Percentiles rank a stretch among this genome's conserved stretches.
phyloP scores from a whole-genome alignment of 768 basidiomycete genomes.

The Kwoniella sp. region DNA sequence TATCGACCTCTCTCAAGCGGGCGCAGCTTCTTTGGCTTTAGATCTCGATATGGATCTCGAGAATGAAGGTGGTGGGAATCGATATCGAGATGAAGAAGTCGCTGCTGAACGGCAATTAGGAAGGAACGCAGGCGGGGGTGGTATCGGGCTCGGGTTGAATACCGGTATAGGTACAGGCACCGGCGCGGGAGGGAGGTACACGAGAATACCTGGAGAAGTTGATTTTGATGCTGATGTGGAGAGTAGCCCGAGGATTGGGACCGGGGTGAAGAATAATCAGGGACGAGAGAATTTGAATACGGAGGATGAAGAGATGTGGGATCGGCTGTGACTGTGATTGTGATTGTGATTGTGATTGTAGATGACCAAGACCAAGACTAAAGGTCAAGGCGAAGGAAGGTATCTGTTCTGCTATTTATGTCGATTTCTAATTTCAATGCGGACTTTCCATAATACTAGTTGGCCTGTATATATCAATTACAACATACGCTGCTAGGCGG shows the following conservation, averaged over 20 bases:
- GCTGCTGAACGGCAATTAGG: constrained; percentile 47
- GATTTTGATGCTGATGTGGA: constrained; percentile 19
- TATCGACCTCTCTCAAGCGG: constrained; percentile 58
- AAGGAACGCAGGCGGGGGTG: constrained; percentile 1
- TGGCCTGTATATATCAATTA: too few species aligned
- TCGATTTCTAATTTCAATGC: too few species aligned
- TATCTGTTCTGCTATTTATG: too few species aligned
- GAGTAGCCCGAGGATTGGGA: constrained; percentile 18
- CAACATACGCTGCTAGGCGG: too few species aligned
- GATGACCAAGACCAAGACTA: too few species aligned
- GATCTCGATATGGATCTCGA: constrained; percentile 58
- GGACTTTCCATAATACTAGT: too few species aligned
- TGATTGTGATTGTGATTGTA: too few species aligned
- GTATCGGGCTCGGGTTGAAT: constrained; percentile 5
- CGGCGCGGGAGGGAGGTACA: constrained; percentile 31
- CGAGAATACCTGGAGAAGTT: constrained; percentile 31
- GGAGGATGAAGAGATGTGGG: constrained; percentile 54
- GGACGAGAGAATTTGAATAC: constrained; percentile 41
- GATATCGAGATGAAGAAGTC: constrained; percentile 54
- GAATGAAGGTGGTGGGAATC: constrained; percentile 38
- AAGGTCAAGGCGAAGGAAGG: too few species aligned
- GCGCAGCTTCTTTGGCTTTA: constrained; percentile 54
- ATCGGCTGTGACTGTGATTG: constrained; percentile 46
- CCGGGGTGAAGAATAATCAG: constrained; percentile 34
- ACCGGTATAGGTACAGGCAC: neutral